Evolutionary conservation across 768 basidiomycete species (phyloP).

Genomic region (Panus rudis): DNA sequence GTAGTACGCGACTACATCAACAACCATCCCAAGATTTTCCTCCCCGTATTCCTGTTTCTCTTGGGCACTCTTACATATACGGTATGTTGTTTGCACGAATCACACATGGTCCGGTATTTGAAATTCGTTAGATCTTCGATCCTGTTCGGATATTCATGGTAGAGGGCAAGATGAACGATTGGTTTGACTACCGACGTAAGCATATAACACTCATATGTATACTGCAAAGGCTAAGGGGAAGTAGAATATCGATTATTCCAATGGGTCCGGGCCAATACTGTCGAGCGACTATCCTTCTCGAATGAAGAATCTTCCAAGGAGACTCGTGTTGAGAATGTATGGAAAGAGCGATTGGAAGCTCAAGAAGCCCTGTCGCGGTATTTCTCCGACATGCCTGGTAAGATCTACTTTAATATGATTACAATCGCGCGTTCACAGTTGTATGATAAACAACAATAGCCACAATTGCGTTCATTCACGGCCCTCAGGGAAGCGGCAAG

Average conservation of each 20-base stretch:
- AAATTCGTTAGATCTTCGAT: constrained; percentile 67
- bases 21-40: constrained; percentile 76
- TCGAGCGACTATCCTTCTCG: constrained; percentile 40
- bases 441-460: constrained; percentile 28
- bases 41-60: constrained; percentile 78
- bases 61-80: constrained; percentile 88
- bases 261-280: constrained; percentile 62
- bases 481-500: constrained; percentile 82
- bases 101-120: neutral
- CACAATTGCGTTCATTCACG: constrained; percentile 74
- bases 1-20: constrained; percentile 73
- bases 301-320: constrained; percentile 11
- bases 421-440: too few relatives aligned
- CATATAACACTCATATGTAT: neutral
- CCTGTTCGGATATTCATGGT: constrained; percentile 83
- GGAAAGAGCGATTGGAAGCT: constrained; percentile 84
- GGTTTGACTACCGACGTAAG: constrained; percentile 75
- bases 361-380: constrained; percentile 61
- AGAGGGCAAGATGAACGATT: constrained; percentile 71
- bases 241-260: constrained; percentile 68
- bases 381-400: constrained; percentile 71
- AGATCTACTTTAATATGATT: constrained; percentile 16
- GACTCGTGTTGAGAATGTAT: constrained; percentile 39
- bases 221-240: neutral
- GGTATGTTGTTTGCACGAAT: constrained; percentile 35